Evolutionary conservation across 2,329 filamentous ascomycete genomes (phyloP), one percentile per base, ranked within the genome.

Genomic region (Juglanconis juglandina): DNA sequence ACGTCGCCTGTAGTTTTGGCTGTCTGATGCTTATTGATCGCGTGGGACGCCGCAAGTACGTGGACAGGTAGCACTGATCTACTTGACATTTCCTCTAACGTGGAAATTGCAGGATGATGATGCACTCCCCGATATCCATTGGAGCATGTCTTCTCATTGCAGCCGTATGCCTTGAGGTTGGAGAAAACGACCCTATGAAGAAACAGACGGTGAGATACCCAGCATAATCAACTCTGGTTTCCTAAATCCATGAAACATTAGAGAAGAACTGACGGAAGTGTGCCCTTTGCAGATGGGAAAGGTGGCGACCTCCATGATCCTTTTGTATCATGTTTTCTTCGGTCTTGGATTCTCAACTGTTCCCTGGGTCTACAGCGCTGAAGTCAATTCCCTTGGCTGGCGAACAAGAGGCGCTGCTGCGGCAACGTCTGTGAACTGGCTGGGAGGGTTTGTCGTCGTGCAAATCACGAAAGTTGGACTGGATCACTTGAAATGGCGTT

Each of bases 391-490:
- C 1, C 68, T 78, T 1, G 73, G 73, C 5, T 77, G 74, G 75
- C 68, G 76, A 13, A 72, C 72, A 3, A 68, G 75, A 6, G 76
- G 76, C 8, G 77, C 77, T 1, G 77, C 75, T 2, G 76, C 76
- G 0, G 76, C 76, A 0, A 78, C 77, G 1, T 75, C 76, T 0
- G 77, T 76, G 1, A 79, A 79, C 62, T 79, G 76, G 77, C 66
- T 78, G 8, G 69, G 70, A 41, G 74, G 74, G 7, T 79, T 79
- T 56, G 72, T 75, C 6, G 75, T 77, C 7, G 74, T 73, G 1
- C 76, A 79, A 63, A 76, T 77, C 63, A 79, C 77, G n/a, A 77
- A 77, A 56, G 68, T 72, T 3, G 76, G 75, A 1, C 70, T 77
- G 24, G 69, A 76, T 37, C 73, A 74, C 59, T 66, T 80, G 1